Percentiles rank a stretch among this genome's conserved stretches.
phyloP scores from a whole-genome alignment of 169 alveolate species.

The Plasmodium fragile region DNA sequence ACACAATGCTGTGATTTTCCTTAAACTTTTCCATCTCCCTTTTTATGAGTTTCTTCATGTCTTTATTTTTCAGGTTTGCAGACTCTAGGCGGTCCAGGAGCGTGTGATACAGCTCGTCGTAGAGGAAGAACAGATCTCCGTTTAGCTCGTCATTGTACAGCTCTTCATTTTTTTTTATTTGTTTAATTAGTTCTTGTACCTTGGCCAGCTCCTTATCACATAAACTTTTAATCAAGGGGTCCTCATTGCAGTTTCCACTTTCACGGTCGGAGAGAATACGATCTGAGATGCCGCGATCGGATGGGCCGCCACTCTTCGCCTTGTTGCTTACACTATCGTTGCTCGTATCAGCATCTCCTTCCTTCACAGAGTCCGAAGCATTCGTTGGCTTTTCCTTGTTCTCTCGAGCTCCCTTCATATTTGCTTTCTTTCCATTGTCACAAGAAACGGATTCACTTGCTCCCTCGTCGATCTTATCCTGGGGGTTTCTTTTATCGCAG shows the following conservation, averaged over 20 bases:
- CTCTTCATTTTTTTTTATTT: constrained; percentile 37
- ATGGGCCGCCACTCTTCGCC: not conserved
- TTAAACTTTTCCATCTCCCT: constrained; percentile 63
- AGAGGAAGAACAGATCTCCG: constrained; percentile 10
- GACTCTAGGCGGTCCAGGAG: constrained; percentile 16
- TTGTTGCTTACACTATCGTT: not conserved
- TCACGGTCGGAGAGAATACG: not conserved
- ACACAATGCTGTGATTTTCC: constrained; percentile 24
- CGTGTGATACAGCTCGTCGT: constrained; percentile 10
- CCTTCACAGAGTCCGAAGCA: not conserved
- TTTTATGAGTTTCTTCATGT: constrained; percentile 1
- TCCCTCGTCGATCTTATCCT: not conserved
- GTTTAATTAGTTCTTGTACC: constrained; percentile 32
- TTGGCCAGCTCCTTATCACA: not conserved
- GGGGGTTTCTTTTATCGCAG: not conserved
- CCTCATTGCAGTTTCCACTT: not conserved
- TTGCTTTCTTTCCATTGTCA: not conserved
- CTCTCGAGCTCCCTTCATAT: not conserved
- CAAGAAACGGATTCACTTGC: not conserved
- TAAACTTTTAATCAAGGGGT: not conserved
- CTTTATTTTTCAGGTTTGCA: constrained; percentile 14
- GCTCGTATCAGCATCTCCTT: not conserved
- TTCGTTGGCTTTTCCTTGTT: not conserved
- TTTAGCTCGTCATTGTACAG: constrained; percentile 10
- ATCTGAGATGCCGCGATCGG: not conserved